These are phyloP conservation scores for Sporothrix brasiliensis DNA, from an alignment of 2,329 filamentous ascomycete species.

Conservation along the genomic window DNA sequence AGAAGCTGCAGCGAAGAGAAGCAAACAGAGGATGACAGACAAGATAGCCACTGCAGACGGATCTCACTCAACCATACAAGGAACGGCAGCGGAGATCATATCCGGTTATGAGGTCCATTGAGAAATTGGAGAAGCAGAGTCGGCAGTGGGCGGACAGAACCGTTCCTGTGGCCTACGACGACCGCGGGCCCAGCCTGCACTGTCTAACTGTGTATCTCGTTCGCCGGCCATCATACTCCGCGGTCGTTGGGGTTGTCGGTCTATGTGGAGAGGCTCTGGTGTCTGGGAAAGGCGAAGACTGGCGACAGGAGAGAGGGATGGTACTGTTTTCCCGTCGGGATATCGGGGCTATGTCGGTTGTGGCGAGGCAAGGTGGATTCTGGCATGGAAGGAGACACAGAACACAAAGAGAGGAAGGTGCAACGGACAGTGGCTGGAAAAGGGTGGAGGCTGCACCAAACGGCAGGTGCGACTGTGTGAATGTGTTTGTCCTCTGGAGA, in stretches of 20 bases:
- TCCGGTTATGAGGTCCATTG: slow-evolving; percentile 8
- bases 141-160: not conserved
- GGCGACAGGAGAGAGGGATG: not conserved
- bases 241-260: slow-evolving; percentile 13
- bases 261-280: not conserved
- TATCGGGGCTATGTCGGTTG: slow-evolving; percentile 24
- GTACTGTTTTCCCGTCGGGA: slow-evolving; percentile 27
- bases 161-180: not conserved
- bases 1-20: not conserved
- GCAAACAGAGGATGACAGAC: not conserved
- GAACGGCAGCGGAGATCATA: not conserved
- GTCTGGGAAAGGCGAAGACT: not conserved
- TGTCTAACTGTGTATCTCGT: not conserved
- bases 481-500: too few relatives aligned
- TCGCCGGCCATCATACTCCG: slow-evolving; percentile 28
- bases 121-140: slow-evolving; percentile 13
- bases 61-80: not conserved
- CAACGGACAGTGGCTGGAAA: slow-evolving; percentile 12
- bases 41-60: not conserved
- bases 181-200: not conserved
- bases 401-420: slow-evolving; percentile 10
- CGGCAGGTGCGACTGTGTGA: slow-evolving; percentile 4
- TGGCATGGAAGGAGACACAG: not conserved
- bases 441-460: slow-evolving; percentile 10
- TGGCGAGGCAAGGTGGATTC: slow-evolving; percentile 9